Conservation (phyloP, 495 filamentous ascomycete genomes). For the Penicillium argentinense region DNA sequence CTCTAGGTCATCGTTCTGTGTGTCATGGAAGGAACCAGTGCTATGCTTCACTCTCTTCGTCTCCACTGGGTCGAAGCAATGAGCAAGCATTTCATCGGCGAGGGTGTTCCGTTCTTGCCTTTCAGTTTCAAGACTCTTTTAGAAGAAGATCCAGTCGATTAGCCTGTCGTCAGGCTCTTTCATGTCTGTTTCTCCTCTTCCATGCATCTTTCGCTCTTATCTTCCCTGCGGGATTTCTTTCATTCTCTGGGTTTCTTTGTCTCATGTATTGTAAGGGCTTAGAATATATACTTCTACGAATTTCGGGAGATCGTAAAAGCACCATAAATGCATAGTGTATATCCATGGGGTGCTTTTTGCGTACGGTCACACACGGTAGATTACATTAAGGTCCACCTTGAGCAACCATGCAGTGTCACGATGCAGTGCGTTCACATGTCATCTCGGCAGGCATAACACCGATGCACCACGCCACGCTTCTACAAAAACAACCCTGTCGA, state of each 20-base stretch:
- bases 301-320: neutral
- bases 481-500: slow-evolving; percentile 5
- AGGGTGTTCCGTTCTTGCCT: slow-evolving; percentile 85
- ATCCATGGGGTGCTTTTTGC: too few relatives aligned
- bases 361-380: too few relatives aligned
- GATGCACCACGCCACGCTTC: too few relatives aligned
- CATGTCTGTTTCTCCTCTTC: slow-evolving; percentile 12
- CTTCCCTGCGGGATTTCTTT: slow-evolving; percentile 18
- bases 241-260: slow-evolving; percentile 16
- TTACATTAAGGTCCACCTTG: too few relatives aligned
- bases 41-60: slow-evolving; percentile 91
- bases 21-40: slow-evolving; percentile 83
- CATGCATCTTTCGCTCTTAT: slow-evolving; percentile 10
- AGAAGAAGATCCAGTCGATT: slow-evolving; percentile 75
- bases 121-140: slow-evolving; percentile 87
- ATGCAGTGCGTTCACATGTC: too few relatives aligned
- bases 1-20: slow-evolving; percentile 67
- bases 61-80: slow-evolving; percentile 99
- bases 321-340: too few relatives aligned
- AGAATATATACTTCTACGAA: slow-evolving; percentile 15
- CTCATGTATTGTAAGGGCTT: slow-evolving; percentile 18
- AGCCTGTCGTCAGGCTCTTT: slow-evolving; percentile 17
- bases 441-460: too few relatives aligned
- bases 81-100: slow-evolving; percentile 98
- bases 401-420: too few relatives aligned